Evolutionary conservation across 352 stramenopile species (phyloP).

Genomic region (Peronospora belbahrii): DNA sequence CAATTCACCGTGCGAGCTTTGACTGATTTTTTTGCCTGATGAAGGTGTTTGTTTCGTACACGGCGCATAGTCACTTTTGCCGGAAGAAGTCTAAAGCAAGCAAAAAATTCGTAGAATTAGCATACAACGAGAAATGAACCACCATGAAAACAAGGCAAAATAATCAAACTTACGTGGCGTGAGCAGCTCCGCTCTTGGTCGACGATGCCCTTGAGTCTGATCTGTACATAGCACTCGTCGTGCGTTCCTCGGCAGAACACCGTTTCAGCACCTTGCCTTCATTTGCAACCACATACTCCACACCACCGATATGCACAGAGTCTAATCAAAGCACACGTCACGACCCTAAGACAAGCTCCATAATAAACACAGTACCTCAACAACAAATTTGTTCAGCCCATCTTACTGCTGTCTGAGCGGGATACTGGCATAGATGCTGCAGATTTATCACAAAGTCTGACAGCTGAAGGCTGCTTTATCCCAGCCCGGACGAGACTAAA

Average conservation of each 20-base stretch:
- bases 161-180: slow-evolving; percentile 28
- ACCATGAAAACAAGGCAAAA: neutral
- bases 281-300: slow-evolving; percentile 39
- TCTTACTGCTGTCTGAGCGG: slow-evolving; percentile 14
- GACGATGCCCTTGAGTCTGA: slow-evolving; percentile 15
- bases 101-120: neutral
- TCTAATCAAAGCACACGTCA: slow-evolving; percentile 16
- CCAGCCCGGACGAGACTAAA: slow-evolving; percentile 62
- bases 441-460: neutral
- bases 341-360: neutral
- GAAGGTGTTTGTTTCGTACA: slow-evolving; percentile 33
- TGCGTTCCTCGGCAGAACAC: slow-evolving; percentile 23
- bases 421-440: slow-evolving; percentile 8
- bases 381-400: neutral
- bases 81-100: slow-evolving; percentile 25
- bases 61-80: slow-evolving; percentile 48
- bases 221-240: slow-evolving; percentile 3
- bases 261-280: slow-evolving; percentile 40
- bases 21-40: slow-evolving; percentile 20
- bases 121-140: neutral
- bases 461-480: slow-evolving; percentile 26
- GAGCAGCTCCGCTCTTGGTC: slow-evolving; percentile 23
- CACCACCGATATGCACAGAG: slow-evolving; percentile 35
- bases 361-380: neutral
- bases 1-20: slow-evolving; percentile 66